Evolutionary conservation across 192 early-diverging fungal genomes (phyloP).

Genomic region (Oehlia diaphana): DNA sequence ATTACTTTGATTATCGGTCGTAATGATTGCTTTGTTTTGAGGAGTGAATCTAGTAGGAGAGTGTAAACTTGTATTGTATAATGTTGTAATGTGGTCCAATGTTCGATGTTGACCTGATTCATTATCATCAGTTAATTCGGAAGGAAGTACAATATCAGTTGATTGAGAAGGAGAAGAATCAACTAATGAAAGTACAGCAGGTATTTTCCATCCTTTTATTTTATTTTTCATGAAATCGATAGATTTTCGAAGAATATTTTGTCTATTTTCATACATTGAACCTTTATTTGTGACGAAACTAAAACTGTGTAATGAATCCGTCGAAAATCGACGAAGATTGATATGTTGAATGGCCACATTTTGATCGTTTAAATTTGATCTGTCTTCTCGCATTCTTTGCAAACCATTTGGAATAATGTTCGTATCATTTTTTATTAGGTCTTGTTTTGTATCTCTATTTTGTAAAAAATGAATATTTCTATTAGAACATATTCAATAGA

Average conservation of each 20-base stretch:
- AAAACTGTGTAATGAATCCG: slow-evolving; percentile 48
- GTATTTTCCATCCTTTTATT: slow-evolving; percentile 51
- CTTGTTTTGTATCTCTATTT: slow-evolving; percentile 16
- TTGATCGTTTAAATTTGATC: background rate
- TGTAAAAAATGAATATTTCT: background rate
- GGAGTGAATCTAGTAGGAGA: slow-evolving; percentile 57
- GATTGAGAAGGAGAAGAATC: slow-evolving; percentile 28
- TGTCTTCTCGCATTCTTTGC: slow-evolving; percentile 12
- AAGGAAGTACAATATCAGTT: slow-evolving; percentile 30
- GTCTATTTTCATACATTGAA: slow-evolving; percentile 41
- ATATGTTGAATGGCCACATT: slow-evolving; percentile 6
- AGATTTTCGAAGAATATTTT: slow-evolving; percentile 49
- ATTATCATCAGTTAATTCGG: slow-evolving; percentile 3
- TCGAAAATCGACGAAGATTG: slow-evolving; percentile 49
- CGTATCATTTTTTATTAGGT: slow-evolving; percentile 20
- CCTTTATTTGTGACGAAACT: slow-evolving; percentile 45
- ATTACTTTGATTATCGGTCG: slow-evolving; percentile 47
- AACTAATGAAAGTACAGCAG: slow-evolving; percentile 34
- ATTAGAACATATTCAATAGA: background rate
- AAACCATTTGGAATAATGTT: slow-evolving; percentile 12
- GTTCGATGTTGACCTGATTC: slow-evolving; percentile 24
- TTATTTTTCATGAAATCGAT: slow-evolving; percentile 58
- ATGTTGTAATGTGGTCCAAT: slow-evolving; percentile 32
- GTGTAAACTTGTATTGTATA: slow-evolving; percentile 37
- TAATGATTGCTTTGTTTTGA: slow-evolving; percentile 62